Evolutionary conservation across 78 protist species (phyloP).

Genomic region (Dictyostelium firmibasis): DNA sequence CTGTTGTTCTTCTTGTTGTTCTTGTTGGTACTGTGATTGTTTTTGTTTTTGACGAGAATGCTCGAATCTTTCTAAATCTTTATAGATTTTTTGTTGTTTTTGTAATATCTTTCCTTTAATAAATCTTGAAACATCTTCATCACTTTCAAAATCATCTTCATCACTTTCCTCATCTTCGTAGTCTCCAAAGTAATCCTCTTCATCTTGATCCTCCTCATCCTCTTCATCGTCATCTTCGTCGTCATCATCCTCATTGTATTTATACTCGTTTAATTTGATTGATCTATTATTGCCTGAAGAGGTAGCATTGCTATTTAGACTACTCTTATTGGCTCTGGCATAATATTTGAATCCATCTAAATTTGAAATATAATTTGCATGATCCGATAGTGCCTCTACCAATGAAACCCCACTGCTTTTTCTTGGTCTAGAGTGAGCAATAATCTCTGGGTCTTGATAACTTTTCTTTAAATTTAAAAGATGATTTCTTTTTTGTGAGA

Average conservation of each 20-base stretch:
- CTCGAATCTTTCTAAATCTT: constrained; percentile 28
- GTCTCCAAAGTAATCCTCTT: neutral
- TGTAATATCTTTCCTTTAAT: constrained; percentile 1
- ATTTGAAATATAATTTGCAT: constrained; percentile 19
- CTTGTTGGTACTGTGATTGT: neutral
- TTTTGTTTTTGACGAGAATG: neutral
- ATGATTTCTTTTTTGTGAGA: constrained; percentile 30
- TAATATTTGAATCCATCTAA: neutral
- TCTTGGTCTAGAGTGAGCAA: constrained; percentile 16
- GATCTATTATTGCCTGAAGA: neutral
- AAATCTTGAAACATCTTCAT: constrained; percentile 32
- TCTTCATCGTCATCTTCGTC: neutral
- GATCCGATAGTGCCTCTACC: neutral
- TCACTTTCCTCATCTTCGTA: constrained; percentile 28
- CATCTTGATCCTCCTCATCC: neutral
- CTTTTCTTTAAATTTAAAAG: constrained; percentile 8
- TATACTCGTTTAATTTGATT: neutral
- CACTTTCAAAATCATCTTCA: constrained; percentile 28
- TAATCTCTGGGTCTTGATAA: neutral
- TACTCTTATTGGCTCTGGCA: neutral
- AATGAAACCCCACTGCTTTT: neutral
- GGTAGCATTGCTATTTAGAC: neutral
- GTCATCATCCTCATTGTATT: neutral
- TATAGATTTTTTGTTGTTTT: constrained; percentile 14
- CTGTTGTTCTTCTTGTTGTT: neutral